Conservation (phyloP, 768 basidiomycete species). For the Brasilioporus rufonigricans region DNA sequence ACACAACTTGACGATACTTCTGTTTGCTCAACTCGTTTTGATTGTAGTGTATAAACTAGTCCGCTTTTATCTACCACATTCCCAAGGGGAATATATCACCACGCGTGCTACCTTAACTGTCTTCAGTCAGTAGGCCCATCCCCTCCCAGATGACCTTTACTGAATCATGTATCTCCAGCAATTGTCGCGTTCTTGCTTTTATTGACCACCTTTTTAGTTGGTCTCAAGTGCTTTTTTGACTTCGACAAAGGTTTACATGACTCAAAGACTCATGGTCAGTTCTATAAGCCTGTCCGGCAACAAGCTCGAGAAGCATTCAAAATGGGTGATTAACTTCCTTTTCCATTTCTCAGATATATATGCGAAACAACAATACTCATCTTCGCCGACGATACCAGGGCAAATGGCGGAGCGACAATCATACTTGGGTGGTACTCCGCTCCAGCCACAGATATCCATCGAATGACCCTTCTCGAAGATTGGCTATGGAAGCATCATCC, state of each 20-base stretch:
- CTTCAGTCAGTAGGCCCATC: slow-evolving; percentile 57
- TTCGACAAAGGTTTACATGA: slow-evolving; percentile 76
- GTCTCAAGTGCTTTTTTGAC: slow-evolving; percentile 76
- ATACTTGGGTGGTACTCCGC: slow-evolving; percentile 41
- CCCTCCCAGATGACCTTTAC: neutral
- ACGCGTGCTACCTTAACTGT: slow-evolving; percentile 77
- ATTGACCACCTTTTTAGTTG: slow-evolving; percentile 71
- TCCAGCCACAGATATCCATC: slow-evolving; percentile 72
- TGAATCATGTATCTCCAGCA: slow-evolving; percentile 40
- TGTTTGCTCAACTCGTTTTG: neutral
- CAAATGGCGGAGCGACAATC: slow-evolving; percentile 47
- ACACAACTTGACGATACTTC: neutral
- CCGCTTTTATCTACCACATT: slow-evolving; percentile 70
- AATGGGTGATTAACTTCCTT: slow-evolving; percentile 37
- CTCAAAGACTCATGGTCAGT: slow-evolving; percentile 76
- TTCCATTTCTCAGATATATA: slow-evolving; percentile 43
- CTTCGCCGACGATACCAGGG: slow-evolving; percentile 37
- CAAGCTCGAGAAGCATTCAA: slow-evolving; percentile 19
- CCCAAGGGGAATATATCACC: slow-evolving; percentile 55
- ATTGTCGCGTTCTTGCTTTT: slow-evolving; percentile 74
- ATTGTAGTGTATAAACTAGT: slow-evolving; percentile 76
- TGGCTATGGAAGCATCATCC: neutral
- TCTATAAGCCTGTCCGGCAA: slow-evolving; percentile 32
- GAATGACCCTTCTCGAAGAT: slow-evolving; percentile 43
- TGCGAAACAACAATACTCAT: slow-evolving; percentile 43